phyloP scores from a whole-genome alignment of 805 yeast species.

The Sugiyamaella mastotermitis region DNA sequence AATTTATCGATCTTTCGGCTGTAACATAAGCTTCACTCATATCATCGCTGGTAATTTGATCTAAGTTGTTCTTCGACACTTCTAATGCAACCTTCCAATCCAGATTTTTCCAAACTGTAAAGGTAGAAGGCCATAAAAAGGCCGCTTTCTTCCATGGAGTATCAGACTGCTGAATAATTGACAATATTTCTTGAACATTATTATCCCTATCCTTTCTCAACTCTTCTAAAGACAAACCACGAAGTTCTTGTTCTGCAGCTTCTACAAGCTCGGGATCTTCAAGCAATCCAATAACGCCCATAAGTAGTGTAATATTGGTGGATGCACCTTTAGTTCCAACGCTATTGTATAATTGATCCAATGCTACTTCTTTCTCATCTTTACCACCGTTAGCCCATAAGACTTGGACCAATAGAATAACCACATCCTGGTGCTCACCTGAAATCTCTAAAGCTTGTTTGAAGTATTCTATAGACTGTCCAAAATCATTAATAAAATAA shows the following conservation, averaged over 20 bases:
- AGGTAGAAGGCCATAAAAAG: slow-evolving; percentile 66
- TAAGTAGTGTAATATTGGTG: slow-evolving; percentile 56
- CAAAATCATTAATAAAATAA: slow-evolving; percentile 60
- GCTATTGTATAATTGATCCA: slow-evolving; percentile 70
- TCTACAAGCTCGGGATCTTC: slow-evolving; percentile 49
- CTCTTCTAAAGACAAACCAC: slow-evolving; percentile 41
- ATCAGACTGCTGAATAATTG: slow-evolving; percentile 43
- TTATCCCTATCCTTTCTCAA: slow-evolving; percentile 45
- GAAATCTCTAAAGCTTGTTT: slow-evolving; percentile 52
- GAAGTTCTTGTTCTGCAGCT: slow-evolving; percentile 63
- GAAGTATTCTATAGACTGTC: slow-evolving; percentile 61
- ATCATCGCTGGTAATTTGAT: background rate
- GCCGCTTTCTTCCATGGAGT: slow-evolving; percentile 64
- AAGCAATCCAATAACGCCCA: slow-evolving; percentile 76
- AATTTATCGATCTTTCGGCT: slow-evolving; percentile 42
- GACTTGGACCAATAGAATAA: slow-evolving; percentile 70
- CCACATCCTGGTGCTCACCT: slow-evolving; percentile 57
- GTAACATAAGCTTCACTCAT: slow-evolving; percentile 37
- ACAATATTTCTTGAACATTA: slow-evolving; percentile 54
- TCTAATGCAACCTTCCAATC: slow-evolving; percentile 48
- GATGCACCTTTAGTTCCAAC: slow-evolving; percentile 63
- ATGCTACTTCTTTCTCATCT: slow-evolving; percentile 77
- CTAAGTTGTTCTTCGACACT: background rate
- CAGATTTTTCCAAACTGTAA: slow-evolving; percentile 62
- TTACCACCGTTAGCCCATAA: slow-evolving; percentile 67